Base-by-base conservation (phyloP, 345 rosid genomes). In the Sonneratia caseolaris region DNA sequence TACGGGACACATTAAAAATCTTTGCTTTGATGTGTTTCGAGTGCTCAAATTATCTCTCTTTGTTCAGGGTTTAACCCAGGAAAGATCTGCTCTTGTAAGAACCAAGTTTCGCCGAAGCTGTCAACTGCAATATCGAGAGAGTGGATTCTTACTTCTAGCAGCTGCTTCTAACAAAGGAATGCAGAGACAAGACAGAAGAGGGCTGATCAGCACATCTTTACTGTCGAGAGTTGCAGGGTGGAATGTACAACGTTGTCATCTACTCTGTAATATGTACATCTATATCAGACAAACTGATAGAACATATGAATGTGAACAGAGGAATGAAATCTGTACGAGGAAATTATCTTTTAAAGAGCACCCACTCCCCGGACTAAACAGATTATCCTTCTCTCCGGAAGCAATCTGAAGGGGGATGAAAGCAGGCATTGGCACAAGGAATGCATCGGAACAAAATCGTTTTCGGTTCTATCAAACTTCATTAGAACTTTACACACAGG, bases 1-100 rank as follows among this genome's bases (percentile, higher is more conserved):
- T 47, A 53, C 21, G 57, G 22, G 22, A 53, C n/a, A 10, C 64
- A 36, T 6, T 22, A 68, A 55, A 35, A 27, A n/a, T 24, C 24
- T 42, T 42, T 2, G 45, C 45, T 42, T 42, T 42, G 45, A 42
- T n/a, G 35, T 9, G 27, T 10, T 62, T 14, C 7, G 12, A 10
- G 19, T 49, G 12, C 21, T 49, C 16, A 49, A 53, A 18, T 19
- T 4, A 5, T 53, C 22, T 73, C 62, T 42, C 78, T 35, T 75
- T 13, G 72, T 75, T 47, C 72, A 89, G 95, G 87, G 87, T 84
- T 65, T 80, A 89, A 37, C 85, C 88, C 66, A 89, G 86, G 64
- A 81, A 81, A 76, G 61, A 27, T 72, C 59, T 71, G 27, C 38
- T 78, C 68, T 53, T 70, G 71, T 24, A 53, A 73, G 72, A 73